Evolutionary conservation across 768 basidiomycete genomes (phyloP).

Genomic region (Mycena epipterygia): DNA sequence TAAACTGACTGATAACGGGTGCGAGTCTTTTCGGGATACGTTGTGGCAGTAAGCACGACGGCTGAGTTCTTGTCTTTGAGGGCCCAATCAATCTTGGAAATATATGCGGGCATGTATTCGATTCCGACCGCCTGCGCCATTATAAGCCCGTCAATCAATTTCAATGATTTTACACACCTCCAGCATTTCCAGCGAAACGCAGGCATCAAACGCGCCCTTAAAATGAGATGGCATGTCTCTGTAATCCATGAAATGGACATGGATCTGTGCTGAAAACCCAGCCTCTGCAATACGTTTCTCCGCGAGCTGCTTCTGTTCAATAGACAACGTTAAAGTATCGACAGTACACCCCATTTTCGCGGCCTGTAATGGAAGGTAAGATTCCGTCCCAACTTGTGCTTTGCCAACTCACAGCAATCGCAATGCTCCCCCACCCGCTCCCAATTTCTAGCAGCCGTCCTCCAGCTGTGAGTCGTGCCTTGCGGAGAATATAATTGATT

Average conservation of each 20-base stretch:
- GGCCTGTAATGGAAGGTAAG: conserved; percentile 43
- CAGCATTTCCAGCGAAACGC: conserved; percentile 65
- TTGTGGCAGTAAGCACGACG: conserved; percentile 59
- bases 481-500: conserved; percentile 54
- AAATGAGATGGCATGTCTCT: conserved; percentile 56
- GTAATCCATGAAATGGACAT: conserved; percentile 64
- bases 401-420: conserved; percentile 44
- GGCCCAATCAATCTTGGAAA: conserved; percentile 59
- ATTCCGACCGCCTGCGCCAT: conserved; percentile 50
- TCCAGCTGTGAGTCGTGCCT: conserved; percentile 57
- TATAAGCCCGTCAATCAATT: background rate
- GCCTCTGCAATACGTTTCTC: conserved; percentile 54
- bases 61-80: conserved; percentile 55
- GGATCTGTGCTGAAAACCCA: conserved; percentile 53
- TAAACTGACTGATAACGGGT: conserved; percentile 58
- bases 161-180: conserved; percentile 45
- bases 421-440: conserved; percentile 63
- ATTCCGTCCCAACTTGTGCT: background rate
- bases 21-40: conserved; percentile 60
- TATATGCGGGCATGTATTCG: conserved; percentile 57
- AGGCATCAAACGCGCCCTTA: conserved; percentile 58
- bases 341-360: conserved; percentile 55
- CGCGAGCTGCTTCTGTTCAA: conserved; percentile 59
- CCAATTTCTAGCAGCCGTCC: conserved; percentile 64
- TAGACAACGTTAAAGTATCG: conserved; percentile 63